Percentiles rank a stretch among this genome's conserved stretches.
These are phyloP conservation scores for Polyporus tsugae DNA, from an alignment of 1,284 basidiomycete genomes.

Conservation along the genomic window DNA sequence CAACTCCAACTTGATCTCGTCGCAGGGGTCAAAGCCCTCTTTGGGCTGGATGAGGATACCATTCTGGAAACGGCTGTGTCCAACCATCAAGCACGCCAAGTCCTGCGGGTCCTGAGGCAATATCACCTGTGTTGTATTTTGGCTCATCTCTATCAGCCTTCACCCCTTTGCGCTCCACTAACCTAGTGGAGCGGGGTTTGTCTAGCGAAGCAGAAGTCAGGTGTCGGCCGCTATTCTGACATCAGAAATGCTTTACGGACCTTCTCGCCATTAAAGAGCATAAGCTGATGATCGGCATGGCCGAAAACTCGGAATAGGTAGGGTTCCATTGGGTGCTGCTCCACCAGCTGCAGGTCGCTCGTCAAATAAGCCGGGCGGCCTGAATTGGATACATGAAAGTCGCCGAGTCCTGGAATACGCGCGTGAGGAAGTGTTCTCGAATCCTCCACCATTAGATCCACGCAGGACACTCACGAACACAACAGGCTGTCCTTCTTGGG, in stretches of 20 bases:
- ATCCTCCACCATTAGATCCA: no score
- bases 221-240: not conserved
- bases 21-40: conserved; percentile 37
- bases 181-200: conserved; percentile 46
- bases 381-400: conserved; percentile 40
- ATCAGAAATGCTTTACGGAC: not conserved
- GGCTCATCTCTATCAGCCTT: not conserved
- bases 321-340: conserved; percentile 53
- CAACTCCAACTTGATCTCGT: conserved; percentile 33
- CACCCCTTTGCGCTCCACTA: not conserved
- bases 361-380: conserved; percentile 45
- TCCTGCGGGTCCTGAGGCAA: conserved; percentile 41
- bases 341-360: conserved; percentile 53
- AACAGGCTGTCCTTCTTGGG: conserved; percentile 35
- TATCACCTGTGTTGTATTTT: conserved; percentile 39
- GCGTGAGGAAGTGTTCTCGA: not conserved
- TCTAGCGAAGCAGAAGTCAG: conserved; percentile 22
- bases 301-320: conserved; percentile 55
- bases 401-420: conserved; percentile 22
- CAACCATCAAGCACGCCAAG: conserved; percentile 45
- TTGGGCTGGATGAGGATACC: conserved; percentile 45
- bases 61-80: conserved; percentile 45
- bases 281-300: conserved; percentile 60
- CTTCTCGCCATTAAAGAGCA: conserved; percentile 61
- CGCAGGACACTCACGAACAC: conserved; percentile 31